Evolutionary conservation across 129 eudicot species (phyloP), one percentile per base, ranked within the genome.

Genomic region (sunflower (Helianthus annuus)): DNA sequence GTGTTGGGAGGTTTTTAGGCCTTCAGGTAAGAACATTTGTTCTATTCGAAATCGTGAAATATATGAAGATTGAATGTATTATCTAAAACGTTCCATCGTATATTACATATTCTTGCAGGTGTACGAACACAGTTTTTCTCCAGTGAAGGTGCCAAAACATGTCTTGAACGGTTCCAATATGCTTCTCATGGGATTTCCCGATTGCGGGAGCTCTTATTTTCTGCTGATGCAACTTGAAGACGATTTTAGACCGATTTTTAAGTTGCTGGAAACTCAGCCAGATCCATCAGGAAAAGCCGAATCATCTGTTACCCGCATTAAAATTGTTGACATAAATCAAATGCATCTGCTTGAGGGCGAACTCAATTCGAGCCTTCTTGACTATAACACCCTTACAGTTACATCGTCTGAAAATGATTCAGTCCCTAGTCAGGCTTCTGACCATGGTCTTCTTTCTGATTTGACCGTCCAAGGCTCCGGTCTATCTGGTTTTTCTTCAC

Each of bases 181-280:
- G 84, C 83, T 95, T 83, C 76, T 95, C 16, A 81, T 95, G 97
- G 99, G 99, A 66, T 91, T 95, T 69, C 99, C 99, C 3, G 96
- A 95, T 38, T 88, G 91, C 85, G 95, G 97, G 68, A 85, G 94
- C 82, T 90, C 95, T 10, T 95, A 82, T 66, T 95, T 88, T 75
- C 80, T 95, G 82, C 79, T 95, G 29, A 86, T 95, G 94, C 97
- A 91, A 69, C 91, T 91, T 40, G 97, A 95, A 65, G 89, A 88
- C 72, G 90, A 91, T 71, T 88, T 88, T 54, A 91, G 73, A 62
- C 93, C 97, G 45, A 74, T 87, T 73, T 87, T 89, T 48, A 84
- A 86, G 66, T 82, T 95, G 75, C 65, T 95, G 48, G 97, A 95
- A 81, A 86, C 94, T 64, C 91, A 84, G 64, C 69, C 77, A 66